These are phyloP conservation scores for Lecanoromycetidae sp. DNA, from an alignment of 2,329 filamentous ascomycete genomes.

Conservation along the genomic window DNA sequence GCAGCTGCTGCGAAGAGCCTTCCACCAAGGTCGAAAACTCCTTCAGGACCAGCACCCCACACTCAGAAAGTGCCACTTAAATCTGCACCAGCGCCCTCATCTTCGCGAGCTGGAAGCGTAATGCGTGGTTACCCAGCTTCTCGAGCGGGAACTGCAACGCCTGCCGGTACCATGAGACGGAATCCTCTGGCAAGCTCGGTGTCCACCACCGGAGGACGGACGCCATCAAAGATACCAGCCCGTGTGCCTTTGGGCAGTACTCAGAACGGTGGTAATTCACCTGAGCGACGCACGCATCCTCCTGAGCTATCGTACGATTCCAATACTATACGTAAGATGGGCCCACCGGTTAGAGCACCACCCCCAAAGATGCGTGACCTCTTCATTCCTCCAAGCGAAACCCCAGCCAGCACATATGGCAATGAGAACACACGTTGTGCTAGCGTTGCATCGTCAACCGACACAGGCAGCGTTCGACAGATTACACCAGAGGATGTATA, in stretches of 20 bases:
- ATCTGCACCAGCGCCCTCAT: constrained; percentile 23
- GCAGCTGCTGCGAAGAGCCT: constrained; percentile 44
- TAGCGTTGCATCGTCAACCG: constrained; percentile 31
- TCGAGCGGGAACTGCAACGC: constrained; percentile 36
- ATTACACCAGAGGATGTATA: constrained; percentile 72
- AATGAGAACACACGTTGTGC: constrained; percentile 38
- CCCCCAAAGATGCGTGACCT: constrained; percentile 91
- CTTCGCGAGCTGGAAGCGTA: constrained; percentile 23
- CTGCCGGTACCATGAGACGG: constrained; percentile 31
- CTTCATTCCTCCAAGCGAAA: constrained; percentile 35
- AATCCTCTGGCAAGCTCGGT: constrained; percentile 23
- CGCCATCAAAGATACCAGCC: constrained; percentile 38
- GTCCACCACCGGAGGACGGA: constrained; percentile 26
- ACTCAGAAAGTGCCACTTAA: constrained; percentile 20
- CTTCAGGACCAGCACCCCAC: constrained; percentile 28
- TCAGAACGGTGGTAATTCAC: constrained; percentile 56
- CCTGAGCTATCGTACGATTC: constrained; percentile 27
- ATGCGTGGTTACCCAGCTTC: constrained; percentile 31
- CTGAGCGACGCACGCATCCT: constrained; percentile 51
- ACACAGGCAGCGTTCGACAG: constrained; percentile 41
- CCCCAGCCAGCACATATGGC: constrained; percentile 24
- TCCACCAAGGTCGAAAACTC: constrained; percentile 63
- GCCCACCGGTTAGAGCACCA: constrained; percentile 52
- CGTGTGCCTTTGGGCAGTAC: constrained; percentile 36
- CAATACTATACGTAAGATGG: constrained; percentile 34